These are phyloP conservation scores for Thuidium tamariscinum DNA, from an alignment of 225 moss, liverwort and hornwort species.

Conservation along the genomic window DNA sequence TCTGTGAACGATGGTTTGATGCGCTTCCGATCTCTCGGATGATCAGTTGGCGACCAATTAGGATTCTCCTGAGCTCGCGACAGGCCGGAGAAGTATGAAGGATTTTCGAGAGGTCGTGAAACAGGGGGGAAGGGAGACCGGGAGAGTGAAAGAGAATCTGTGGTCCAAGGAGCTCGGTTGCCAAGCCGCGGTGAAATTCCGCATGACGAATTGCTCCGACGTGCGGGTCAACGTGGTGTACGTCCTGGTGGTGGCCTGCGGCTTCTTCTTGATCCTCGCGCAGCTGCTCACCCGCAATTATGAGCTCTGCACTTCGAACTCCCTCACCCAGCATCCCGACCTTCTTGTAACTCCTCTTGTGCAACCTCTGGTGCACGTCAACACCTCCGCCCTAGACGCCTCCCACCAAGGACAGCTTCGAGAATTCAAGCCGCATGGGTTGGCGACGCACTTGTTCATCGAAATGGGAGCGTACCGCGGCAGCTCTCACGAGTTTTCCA, in stretches of 20 bases:
- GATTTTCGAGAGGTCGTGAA: not conserved
- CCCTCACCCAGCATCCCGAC: not conserved
- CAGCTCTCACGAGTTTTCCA: slow-evolving; percentile 16
- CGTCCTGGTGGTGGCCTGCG: slow-evolving; percentile 6
- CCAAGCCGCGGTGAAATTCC: slow-evolving; percentile 35
- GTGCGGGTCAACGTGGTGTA: slow-evolving; percentile 33
- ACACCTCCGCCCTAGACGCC: not conserved
- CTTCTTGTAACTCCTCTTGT: not conserved
- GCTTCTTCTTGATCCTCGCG: slow-evolving; percentile 14
- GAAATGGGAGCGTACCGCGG: slow-evolving; percentile 54
- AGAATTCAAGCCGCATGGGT: slow-evolving; percentile 33
- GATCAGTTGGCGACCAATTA: not conserved
- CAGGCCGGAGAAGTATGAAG: slow-evolving; percentile 12
- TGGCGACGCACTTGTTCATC: slow-evolving; percentile 36
- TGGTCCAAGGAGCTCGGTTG: slow-evolving; percentile 43
- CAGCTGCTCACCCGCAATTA: slow-evolving; percentile 23
- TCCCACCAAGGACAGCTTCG: slow-evolving; percentile 23
- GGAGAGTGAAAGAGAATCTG: slow-evolving; percentile 13
- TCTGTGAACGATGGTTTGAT: not conserved
- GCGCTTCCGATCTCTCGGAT: not conserved
- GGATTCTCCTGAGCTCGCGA: not conserved
- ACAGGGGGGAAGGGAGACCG: not conserved
- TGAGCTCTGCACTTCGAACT: slow-evolving; percentile 2
- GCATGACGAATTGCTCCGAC: slow-evolving; percentile 31
- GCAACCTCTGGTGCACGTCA: slow-evolving; percentile 9